Evolutionary conservation across 2,329 filamentous ascomycete genomes (phyloP).

Genomic region (Arthrobotrys entomopaga): DNA sequence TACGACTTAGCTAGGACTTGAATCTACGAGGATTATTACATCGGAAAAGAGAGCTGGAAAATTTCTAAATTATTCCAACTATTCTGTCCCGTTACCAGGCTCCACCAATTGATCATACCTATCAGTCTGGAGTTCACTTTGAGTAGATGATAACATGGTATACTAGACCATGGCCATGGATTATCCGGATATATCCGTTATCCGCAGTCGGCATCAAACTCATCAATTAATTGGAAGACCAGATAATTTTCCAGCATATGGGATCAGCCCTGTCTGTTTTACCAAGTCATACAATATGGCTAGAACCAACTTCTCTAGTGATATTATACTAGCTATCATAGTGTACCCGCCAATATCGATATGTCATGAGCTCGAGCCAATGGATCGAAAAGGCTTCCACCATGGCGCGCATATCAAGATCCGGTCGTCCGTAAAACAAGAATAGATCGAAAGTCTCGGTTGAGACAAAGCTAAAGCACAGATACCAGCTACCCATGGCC

Average conservation of each 20-base stretch:
- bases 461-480: too few species aligned
- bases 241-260: slow-evolving; percentile 24
- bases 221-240: not conserved
- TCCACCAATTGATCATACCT: too few species aligned
- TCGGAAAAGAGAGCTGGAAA: not conserved
- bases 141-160: not conserved
- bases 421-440: slow-evolving; percentile 46
- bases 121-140: too few species aligned
- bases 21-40: slow-evolving; percentile 19
- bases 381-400: too few species aligned
- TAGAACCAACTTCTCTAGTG: not conserved
- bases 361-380: too few species aligned
- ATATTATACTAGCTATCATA: not conserved
- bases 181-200: not conserved
- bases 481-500: too few species aligned
- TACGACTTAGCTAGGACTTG: slow-evolving; percentile 25
- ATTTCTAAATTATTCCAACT: too few species aligned
- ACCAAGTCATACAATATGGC: slow-evolving; percentile 18
- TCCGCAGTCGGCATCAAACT: not conserved
- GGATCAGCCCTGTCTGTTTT: slow-evolving; percentile 31
- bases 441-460: not conserved
- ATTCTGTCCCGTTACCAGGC: too few species aligned
- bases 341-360: too few species aligned
- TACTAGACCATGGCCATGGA: not conserved
- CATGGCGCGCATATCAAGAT: slow-evolving; percentile 4